Conservation (phyloP, 371 early-diverging fungal species). For the Mucor piriformis region DNA sequence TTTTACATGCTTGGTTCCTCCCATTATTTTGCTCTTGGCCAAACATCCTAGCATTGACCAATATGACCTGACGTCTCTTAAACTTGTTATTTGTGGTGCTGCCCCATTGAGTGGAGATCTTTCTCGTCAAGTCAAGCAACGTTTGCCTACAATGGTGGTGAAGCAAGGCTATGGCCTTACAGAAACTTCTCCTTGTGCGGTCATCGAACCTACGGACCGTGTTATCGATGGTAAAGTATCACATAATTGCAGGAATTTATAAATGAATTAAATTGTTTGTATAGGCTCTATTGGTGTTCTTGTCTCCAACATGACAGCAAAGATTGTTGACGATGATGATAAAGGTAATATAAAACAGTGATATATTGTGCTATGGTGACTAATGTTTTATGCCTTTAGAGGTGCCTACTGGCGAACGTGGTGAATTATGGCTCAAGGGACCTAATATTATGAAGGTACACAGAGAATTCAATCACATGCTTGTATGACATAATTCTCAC, state of each 20-base stretch:
- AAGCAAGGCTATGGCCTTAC: slow-evolving; percentile 43
- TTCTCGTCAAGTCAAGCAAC: slow-evolving; percentile 36
- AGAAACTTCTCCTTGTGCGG: slow-evolving; percentile 25
- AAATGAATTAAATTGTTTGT: slow-evolving; percentile 2
- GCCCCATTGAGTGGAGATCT: slow-evolving; percentile 78
- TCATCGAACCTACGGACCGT: slow-evolving; percentile 22
- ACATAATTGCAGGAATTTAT: background rate
- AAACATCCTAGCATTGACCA: slow-evolving; percentile 72
- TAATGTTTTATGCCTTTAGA: slow-evolving; percentile 29
- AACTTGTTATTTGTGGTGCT: slow-evolving; percentile 72
- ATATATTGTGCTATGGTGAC: background rate
- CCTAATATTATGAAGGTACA: slow-evolving; percentile 76
- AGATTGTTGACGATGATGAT: slow-evolving; percentile 66
- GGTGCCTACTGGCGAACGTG: slow-evolving; percentile 58
- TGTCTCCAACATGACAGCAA: slow-evolving; percentile 68
- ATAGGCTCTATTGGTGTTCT: slow-evolving; percentile 72
- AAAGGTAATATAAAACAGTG: slow-evolving; percentile 34
- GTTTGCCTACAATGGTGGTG: slow-evolving; percentile 41
- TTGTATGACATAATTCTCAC: background rate
- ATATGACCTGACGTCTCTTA: slow-evolving; percentile 67
- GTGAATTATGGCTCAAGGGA: slow-evolving; percentile 82
- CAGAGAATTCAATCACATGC: background rate
- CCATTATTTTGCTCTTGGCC: slow-evolving; percentile 68
- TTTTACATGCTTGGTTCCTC: slow-evolving; percentile 75
- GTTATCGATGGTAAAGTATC: slow-evolving; percentile 12